phyloP scores from a whole-genome alignment of 1,284 basidiomycete genomes.

The Leccinum fallax region DNA sequence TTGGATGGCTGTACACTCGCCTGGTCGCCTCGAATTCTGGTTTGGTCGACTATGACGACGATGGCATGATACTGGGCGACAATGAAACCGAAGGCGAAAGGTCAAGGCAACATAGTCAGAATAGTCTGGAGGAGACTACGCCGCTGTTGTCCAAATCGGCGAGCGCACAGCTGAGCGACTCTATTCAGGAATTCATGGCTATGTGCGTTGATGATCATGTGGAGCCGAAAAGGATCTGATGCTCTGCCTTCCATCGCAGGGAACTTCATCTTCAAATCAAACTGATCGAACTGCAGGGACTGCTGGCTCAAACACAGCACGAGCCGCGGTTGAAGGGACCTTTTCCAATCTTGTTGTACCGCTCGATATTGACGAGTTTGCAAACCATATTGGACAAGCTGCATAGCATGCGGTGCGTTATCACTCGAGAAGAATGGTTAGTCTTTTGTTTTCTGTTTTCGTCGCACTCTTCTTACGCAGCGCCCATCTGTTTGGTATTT shows the following conservation, averaged over 20 bases:
- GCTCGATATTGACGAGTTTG: conserved; percentile 80
- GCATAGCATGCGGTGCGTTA: conserved; percentile 95
- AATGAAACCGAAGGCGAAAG: neutral
- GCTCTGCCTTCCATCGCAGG: conserved; percentile 47
- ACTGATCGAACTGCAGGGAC: conserved; percentile 78
- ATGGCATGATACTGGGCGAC: conserved; percentile 23
- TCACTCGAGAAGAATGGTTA: conserved; percentile 89
- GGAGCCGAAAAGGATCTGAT: neutral
- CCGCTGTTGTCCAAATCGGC: conserved; percentile 41
- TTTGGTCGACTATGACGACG: conserved; percentile 44
- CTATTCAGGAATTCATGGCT: conserved; percentile 86
- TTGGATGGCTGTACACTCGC: conserved; percentile 84
- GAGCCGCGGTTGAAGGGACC: conserved; percentile 95
- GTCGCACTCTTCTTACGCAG: conserved; percentile 9
- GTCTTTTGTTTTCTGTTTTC: conserved; percentile 26
- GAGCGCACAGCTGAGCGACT: conserved; percentile 52
- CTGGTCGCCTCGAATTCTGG: conserved; percentile 79
- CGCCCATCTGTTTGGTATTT: neutral
- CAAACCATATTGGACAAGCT: conserved; percentile 89
- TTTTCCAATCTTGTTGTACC: conserved; percentile 83
- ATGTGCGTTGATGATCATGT: conserved; percentile 56
- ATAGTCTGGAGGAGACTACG: conserved; percentile 35
- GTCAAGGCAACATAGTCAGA: neutral
- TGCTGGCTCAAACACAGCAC: conserved; percentile 87
- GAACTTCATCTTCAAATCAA: conserved; percentile 93